phyloP scores from a whole-genome alignment of 208 protist genomes.

The Trypanosoma boissoni region DNA sequence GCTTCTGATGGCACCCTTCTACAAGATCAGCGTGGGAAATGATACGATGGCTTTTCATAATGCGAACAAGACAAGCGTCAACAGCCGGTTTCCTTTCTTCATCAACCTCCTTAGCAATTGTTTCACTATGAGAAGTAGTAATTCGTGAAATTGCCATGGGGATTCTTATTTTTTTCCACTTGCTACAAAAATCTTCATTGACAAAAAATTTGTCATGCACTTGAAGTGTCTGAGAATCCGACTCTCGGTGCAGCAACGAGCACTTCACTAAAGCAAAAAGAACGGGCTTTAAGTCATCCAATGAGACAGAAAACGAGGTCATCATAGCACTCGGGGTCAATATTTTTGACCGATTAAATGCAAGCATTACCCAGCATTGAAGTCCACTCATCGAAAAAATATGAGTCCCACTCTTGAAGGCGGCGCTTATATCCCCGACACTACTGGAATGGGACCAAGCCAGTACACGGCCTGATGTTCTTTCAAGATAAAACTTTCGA shows the following conservation, averaged over 20 bases:
- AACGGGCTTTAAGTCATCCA: slow-evolving; percentile 39
- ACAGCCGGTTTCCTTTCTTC: slow-evolving; percentile 76
- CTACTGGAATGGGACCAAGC: slow-evolving; percentile 82
- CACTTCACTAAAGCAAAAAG: slow-evolving; percentile 48
- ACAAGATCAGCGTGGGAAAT: slow-evolving; percentile 71
- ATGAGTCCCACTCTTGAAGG: slow-evolving; percentile 47
- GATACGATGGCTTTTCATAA: slow-evolving; percentile 78
- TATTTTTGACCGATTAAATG: slow-evolving; percentile 56
- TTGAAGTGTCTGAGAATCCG: slow-evolving; percentile 23
- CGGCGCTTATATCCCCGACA: slow-evolving; percentile 53
- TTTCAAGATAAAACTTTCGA: slow-evolving; percentile 52
- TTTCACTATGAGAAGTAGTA: slow-evolving; percentile 35
- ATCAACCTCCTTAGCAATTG: slow-evolving; percentile 49
- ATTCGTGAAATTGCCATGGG: slow-evolving; percentile 40
- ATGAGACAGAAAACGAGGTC: slow-evolving; percentile 24
- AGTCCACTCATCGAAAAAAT: slow-evolving; percentile 53
- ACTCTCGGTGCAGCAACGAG: slow-evolving; percentile 29
- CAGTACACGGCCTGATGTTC: slow-evolving; percentile 55
- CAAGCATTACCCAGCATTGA: slow-evolving; percentile 73
- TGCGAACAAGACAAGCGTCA: slow-evolving; percentile 79
- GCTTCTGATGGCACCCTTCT: slow-evolving; percentile 66
- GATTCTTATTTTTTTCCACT: slow-evolving; percentile 50
- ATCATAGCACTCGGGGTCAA: slow-evolving; percentile 33
- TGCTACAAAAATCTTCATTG: slow-evolving; percentile 64
- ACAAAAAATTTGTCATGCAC: slow-evolving; percentile 38